A percentile compares a stretch with the other conserved stretches of the same genome.
These are phyloP conservation scores for Neurospora sp. DNA, from an alignment of 495 filamentous ascomycete species.

Conservation along the genomic window DNA sequence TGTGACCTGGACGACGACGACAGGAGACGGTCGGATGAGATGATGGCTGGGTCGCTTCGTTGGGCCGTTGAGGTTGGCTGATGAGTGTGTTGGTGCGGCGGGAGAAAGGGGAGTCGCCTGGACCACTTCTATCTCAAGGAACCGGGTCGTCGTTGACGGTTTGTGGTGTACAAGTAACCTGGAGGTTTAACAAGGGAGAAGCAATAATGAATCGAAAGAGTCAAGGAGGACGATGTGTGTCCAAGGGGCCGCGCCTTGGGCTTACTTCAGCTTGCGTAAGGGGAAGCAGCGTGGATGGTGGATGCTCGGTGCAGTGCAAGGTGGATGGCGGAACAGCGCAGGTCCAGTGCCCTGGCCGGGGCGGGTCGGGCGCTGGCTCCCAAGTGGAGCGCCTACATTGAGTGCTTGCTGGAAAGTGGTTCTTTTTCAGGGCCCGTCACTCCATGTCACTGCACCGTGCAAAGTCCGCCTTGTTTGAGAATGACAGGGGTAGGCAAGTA, in stretches of 20 bases:
- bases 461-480: neutral
- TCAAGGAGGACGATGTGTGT: neutral
- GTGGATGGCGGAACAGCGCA: neutral
- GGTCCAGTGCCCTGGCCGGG: neutral
- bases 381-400: neutral
- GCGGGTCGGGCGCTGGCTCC: neutral
- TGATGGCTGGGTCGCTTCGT: neutral
- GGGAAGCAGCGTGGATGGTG: neutral
- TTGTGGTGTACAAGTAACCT: neutral
- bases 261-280: neutral
- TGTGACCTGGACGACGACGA: neutral
- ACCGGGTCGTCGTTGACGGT: neutral
- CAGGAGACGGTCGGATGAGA: neutral
- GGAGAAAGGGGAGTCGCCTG: neutral
- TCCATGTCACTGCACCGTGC: neutral
- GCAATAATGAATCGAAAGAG: neutral
- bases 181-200: neutral
- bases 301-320: neutral
- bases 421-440: neutral
- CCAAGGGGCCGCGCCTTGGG: neutral
- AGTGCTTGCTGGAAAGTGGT: neutral
- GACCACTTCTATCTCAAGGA: neutral
- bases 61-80: neutral
- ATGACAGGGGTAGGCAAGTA: neutral
- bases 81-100: neutral